A percentile compares a stretch with the other conserved stretches of the same genome.
phyloP scores from a whole-genome alignment of 129 eudicot genomes.

The Centrapalus pauciflorus region DNA sequence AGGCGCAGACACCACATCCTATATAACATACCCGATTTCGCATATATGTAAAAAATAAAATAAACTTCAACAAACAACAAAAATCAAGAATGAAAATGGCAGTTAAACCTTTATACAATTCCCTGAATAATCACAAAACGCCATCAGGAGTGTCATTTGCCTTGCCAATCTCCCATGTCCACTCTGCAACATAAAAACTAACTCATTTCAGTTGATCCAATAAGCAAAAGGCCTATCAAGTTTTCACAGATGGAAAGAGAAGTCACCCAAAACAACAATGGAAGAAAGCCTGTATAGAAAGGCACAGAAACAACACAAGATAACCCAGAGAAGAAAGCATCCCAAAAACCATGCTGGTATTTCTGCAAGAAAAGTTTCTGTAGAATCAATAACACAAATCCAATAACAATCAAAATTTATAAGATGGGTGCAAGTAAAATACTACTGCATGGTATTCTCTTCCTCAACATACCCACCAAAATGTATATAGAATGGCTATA shows the following conservation, averaged over 20 bases:
- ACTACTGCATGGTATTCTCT: no score
- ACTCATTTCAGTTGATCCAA: not conserved
- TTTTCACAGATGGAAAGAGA: slow-evolving; percentile 3
- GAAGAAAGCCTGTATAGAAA: slow-evolving; percentile 94
- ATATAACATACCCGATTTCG: slow-evolving; percentile 8
- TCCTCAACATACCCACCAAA: not conserved
- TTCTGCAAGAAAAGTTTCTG: slow-evolving; percentile 52
- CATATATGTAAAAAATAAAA: not conserved
- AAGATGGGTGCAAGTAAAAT: not conserved
- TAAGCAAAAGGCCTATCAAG: slow-evolving; percentile 14
- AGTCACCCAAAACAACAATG: slow-evolving; percentile 92
- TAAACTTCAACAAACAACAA: not conserved
- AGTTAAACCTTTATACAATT: slow-evolving; percentile 79
- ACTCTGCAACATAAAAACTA: slow-evolving; percentile 56
- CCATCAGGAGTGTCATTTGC: slow-evolving; percentile 91
- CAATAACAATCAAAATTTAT: slow-evolving; percentile 1
- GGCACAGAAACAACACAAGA: slow-evolving; percentile 99
- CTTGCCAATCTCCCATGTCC: slow-evolving; percentile 96
- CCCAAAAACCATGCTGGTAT: slow-evolving; percentile 59
- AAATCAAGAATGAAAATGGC: not conserved
- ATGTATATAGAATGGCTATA: not conserved
- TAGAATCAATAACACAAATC: not conserved
- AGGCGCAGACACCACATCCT: slow-evolving; percentile 96
- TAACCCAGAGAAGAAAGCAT: slow-evolving; percentile 73
- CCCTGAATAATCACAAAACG: slow-evolving; percentile 88